phyloP scores from a whole-genome alignment of 805 yeast species.

The Wickerhamiella brachini region DNA sequence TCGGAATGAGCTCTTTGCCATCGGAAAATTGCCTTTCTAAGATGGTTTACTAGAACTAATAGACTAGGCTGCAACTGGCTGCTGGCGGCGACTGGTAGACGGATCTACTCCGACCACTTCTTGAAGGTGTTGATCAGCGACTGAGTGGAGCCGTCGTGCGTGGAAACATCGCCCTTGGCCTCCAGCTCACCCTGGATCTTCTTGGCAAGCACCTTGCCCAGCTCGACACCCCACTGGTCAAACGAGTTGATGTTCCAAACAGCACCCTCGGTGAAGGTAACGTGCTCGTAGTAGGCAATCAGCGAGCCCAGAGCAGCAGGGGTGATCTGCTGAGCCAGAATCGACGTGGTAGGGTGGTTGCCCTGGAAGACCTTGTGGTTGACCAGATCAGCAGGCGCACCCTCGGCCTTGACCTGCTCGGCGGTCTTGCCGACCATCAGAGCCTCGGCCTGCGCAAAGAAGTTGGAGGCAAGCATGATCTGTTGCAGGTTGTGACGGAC shows the following conservation, averaged over 20 bases:
- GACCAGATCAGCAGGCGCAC: slow-evolving; percentile 69
- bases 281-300: slow-evolving; percentile 95
- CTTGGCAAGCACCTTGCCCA: slow-evolving; percentile 96
- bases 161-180: slow-evolving; percentile 36
- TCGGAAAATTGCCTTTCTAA: no score
- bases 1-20: no score
- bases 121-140: slow-evolving; percentile 92
- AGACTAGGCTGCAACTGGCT: no score
- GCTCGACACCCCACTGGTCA: slow-evolving; percentile 99
- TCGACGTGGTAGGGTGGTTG: slow-evolving; percentile 97
- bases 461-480: slow-evolving; percentile 97
- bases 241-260: slow-evolving; percentile 98
- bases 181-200: slow-evolving; percentile 83
- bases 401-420: slow-evolving; percentile 74
- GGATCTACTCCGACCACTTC: slow-evolving; percentile 40
- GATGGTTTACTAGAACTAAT: no score
- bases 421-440: slow-evolving; percentile 84
- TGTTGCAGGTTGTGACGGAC: slow-evolving; percentile 89
- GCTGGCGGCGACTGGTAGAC: no score
- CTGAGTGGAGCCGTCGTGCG: slow-evolving; percentile 86
- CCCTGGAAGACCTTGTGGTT: slow-evolving; percentile 97
- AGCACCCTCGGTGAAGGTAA: slow-evolving; percentile 97
- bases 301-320: slow-evolving; percentile 94
- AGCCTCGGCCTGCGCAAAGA: slow-evolving; percentile 96
- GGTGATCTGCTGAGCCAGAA: slow-evolving; percentile 87